Conservation (phyloP, 2,329 filamentous ascomycete genomes). For the Ustilaginoidea virens region DNA sequence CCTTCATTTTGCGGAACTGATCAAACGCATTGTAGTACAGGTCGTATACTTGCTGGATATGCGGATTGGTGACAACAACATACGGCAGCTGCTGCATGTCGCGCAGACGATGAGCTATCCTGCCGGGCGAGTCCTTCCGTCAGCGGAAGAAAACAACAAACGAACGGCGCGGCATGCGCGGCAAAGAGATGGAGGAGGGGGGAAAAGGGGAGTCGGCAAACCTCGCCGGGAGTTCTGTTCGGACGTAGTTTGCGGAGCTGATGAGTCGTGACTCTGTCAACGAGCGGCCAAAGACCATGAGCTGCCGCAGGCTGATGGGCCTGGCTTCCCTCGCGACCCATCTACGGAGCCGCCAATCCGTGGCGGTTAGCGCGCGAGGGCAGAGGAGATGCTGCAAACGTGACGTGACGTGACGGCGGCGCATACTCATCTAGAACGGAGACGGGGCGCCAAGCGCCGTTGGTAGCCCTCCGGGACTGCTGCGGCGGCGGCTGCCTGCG, state of each 20-base stretch:
- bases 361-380: neutral
- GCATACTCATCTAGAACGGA: constrained; percentile 49
- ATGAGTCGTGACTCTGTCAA: constrained; percentile 80
- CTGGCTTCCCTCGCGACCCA: constrained; percentile 87
- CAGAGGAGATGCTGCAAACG: constrained; percentile 2
- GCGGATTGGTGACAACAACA: constrained; percentile 85
- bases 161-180: neutral
- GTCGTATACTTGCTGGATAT: constrained; percentile 91
- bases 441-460: constrained; percentile 43
- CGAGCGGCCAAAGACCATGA: constrained; percentile 93
- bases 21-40: constrained; percentile 97
- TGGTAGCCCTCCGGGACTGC: constrained; percentile 10
- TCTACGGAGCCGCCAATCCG: constrained; percentile 27
- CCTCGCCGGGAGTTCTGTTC: constrained; percentile 54
- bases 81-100: constrained; percentile 97
- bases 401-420: too few relatives aligned
- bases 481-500: constrained; percentile 2
- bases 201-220: too few relatives aligned
- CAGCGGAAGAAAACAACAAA: neutral
- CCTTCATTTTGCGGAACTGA: constrained; percentile 65
- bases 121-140: constrained; percentile 16
- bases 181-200: too few relatives aligned
- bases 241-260: constrained; percentile 93
- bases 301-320: constrained; percentile 89
- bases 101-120: constrained; percentile 82